Percentiles rank a stretch among this genome's conserved stretches.
Conservation (phyloP, 2,329 filamentous ascomycete genomes). For the Oidium heveae region DNA sequence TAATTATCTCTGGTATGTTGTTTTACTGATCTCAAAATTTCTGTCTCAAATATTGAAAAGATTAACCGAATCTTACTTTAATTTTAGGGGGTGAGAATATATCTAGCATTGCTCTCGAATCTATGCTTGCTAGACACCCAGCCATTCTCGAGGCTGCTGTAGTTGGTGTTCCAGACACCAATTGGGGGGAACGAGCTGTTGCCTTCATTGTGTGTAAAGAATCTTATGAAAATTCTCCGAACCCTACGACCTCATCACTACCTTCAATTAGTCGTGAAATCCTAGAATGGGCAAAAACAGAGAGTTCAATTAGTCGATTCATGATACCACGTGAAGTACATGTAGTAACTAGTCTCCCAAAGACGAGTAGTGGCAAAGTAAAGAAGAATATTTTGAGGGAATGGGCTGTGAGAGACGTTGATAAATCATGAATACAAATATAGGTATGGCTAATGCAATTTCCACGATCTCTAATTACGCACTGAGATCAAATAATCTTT, state of each 20-base stretch:
- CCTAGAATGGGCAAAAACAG: constrained; percentile 64
- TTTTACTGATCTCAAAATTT: neutral
- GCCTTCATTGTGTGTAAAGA: constrained; percentile 66
- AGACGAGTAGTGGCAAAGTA: constrained; percentile 92
- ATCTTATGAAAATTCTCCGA: constrained; percentile 19
- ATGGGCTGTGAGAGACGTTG: constrained; percentile 10
- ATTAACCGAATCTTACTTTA: no score
- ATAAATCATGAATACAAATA: no score
- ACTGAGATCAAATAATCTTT: no score
- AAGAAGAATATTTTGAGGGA: constrained; percentile 81
- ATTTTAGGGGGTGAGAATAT: constrained; percentile 76
- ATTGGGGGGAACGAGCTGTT: constrained; percentile 93
- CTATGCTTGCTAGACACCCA: constrained; percentile 69
- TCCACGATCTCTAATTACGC: no score
- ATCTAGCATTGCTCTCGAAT: constrained; percentile 74
- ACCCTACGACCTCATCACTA: constrained; percentile 2
- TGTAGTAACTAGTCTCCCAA: constrained; percentile 67
- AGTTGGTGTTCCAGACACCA: constrained; percentile 61
- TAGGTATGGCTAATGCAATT: no score
- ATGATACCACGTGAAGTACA: constrained; percentile 60
- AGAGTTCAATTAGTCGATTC: constrained; percentile 64
- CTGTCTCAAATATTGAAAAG: no score
- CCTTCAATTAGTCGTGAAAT: constrained; percentile 36
- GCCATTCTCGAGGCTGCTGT: constrained; percentile 80
- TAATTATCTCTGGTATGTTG: constrained; percentile 74